Conservation (phyloP, 2,329 filamentous ascomycete genomes). For the Domatiomyces catenatus region DNA sequence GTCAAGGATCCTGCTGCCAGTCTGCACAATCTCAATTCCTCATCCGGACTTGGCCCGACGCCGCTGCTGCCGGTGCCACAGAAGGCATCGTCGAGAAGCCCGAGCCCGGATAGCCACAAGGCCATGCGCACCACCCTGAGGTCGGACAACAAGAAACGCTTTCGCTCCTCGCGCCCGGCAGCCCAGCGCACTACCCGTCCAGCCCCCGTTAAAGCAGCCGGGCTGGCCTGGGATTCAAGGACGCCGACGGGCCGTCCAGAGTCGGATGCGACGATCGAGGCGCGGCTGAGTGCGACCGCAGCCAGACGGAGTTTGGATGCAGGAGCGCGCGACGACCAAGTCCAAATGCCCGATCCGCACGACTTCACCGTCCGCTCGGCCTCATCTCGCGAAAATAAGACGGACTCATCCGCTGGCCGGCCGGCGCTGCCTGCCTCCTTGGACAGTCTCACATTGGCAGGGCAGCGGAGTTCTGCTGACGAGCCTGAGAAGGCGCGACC, state of each 20-base stretch:
- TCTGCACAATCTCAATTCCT: slow-evolving; percentile 26
- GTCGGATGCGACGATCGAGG: slow-evolving; percentile 16
- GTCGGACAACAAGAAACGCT: slow-evolving; percentile 28
- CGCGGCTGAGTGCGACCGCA: slow-evolving; percentile 15
- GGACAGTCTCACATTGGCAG: neutral
- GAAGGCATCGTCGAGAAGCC: slow-evolving; percentile 39
- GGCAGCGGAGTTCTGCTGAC: neutral
- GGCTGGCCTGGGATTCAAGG: slow-evolving; percentile 41
- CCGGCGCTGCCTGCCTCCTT: neutral
- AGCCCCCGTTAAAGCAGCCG: slow-evolving; percentile 47
- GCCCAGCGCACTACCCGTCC: slow-evolving; percentile 33
- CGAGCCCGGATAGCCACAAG: slow-evolving; percentile 45
- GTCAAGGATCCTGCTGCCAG: slow-evolving; percentile 24
- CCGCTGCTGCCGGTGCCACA: slow-evolving; percentile 21
- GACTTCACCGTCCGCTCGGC: slow-evolving; percentile 5
- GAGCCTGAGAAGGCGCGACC: slow-evolving; percentile 10
- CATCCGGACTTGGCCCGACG: slow-evolving; percentile 17
- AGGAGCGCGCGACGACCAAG: slow-evolving; percentile 3
- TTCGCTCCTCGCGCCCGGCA: slow-evolving; percentile 31
- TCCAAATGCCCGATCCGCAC: slow-evolving; percentile 5
- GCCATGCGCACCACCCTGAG: slow-evolving; percentile 43
- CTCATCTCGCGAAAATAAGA: neutral
- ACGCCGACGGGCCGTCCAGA: slow-evolving; percentile 10
- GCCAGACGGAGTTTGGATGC: slow-evolving; percentile 16
- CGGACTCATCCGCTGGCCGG: neutral